A percentile compares a stretch with the other conserved stretches of the same genome.
These are phyloP conservation scores for Pleurotus salmoneostramineus DNA, from an alignment of 768 basidiomycete genomes.

Conservation along the genomic window DNA sequence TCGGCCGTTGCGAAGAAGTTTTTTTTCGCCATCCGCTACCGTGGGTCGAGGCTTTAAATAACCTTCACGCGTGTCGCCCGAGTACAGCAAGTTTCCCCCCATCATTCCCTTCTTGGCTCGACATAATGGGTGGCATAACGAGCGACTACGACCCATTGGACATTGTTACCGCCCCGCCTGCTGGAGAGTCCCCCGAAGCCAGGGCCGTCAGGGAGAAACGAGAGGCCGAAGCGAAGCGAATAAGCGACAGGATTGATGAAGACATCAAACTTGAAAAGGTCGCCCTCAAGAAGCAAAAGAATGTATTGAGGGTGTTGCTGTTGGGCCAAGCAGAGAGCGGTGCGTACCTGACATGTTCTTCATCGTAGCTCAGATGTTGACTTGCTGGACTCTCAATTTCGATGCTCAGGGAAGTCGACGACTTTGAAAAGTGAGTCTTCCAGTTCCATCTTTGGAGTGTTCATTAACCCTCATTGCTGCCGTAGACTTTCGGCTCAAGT, in stretches of 20 bases:
- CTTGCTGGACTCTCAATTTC: background rate
- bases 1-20: conserved; percentile 2
- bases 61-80: background rate
- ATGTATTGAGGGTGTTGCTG: conserved; percentile 46
- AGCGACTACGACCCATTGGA: conserved; percentile 50
- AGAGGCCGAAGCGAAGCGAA: conserved; percentile 55
- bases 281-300: conserved; percentile 40
- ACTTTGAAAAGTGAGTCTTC: conserved; percentile 49
- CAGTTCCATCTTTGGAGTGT: background rate
- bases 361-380: background rate
- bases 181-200: conserved; percentile 49
- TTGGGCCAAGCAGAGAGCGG: conserved; percentile 55
- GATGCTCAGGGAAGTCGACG: conserved; percentile 48
- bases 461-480: background rate
- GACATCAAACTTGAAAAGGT: conserved; percentile 41
- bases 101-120: background rate
- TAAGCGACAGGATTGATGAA: conserved; percentile 60
- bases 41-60: background rate
- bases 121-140: background rate
- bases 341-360: background rate
- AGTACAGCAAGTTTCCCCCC: background rate
- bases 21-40: background rate
- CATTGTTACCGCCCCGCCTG: conserved; percentile 52
- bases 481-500: conserved; percentile 67
- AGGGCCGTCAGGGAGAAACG: conserved; percentile 34